phyloP scores from a whole-genome alignment of 352 stramenopile genomes.

The Salisapilia sapeloensis region DNA sequence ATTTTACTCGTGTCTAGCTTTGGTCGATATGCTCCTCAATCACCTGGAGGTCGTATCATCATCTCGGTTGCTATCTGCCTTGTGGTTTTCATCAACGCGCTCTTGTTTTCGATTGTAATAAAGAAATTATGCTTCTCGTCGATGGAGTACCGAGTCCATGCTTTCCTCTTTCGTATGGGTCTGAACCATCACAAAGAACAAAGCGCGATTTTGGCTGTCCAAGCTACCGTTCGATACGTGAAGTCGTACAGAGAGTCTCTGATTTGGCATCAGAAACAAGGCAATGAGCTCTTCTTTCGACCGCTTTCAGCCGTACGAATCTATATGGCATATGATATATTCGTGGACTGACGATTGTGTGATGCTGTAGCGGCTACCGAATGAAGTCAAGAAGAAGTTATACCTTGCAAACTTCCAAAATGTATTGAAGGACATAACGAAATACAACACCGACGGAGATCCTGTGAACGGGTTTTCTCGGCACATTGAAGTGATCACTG shows the following conservation, averaged over 20 bases:
- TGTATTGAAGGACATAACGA: constrained; percentile 59
- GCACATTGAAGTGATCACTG: constrained; percentile 57
- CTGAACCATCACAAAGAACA: constrained; percentile 41
- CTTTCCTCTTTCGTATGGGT: constrained; percentile 46
- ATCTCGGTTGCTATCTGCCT: constrained; percentile 14
- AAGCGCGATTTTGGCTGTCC: constrained; percentile 43
- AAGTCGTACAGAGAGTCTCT: constrained; percentile 46
- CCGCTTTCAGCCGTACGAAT: constrained; percentile 33
- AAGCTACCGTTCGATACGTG: constrained; percentile 43
- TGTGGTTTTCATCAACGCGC: no score
- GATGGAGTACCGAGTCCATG: constrained; percentile 43
- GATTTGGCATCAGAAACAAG: constrained; percentile 41
- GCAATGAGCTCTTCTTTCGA: constrained; percentile 28
- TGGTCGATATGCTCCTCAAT: constrained; percentile 18
- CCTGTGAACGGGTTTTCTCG: constrained; percentile 46
- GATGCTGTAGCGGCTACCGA: constrained; percentile 25
- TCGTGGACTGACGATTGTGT: background rate
- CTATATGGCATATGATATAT: background rate
- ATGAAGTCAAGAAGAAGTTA: constrained; percentile 64
- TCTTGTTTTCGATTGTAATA: constrained; percentile 42
- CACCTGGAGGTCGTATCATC: constrained; percentile 8
- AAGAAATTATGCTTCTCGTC: constrained; percentile 42
- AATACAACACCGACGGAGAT: constrained; percentile 58
- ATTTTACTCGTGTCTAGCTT: constrained; percentile 11
- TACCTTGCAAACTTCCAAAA: constrained; percentile 43